phyloP scores from a whole-genome alignment of 306 rosid species.

The Alnus rubra region DNA sequence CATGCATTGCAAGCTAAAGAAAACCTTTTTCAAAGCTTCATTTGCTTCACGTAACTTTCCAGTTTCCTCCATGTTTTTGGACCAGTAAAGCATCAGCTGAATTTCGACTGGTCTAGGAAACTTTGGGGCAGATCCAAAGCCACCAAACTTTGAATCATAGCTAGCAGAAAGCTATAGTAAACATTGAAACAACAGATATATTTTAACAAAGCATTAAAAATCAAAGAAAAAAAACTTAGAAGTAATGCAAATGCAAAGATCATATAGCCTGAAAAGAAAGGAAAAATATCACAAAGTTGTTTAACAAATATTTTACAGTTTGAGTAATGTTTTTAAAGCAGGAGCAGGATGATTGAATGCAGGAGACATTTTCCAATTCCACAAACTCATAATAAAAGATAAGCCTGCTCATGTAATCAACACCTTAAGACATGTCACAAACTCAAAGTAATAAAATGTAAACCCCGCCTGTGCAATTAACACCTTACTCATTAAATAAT shows the following conservation, averaged over 20 bases:
- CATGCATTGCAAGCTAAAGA: slow-evolving; percentile 78
- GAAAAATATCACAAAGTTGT: neutral
- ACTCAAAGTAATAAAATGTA: neutral
- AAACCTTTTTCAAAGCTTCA: slow-evolving; percentile 54
- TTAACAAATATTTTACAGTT: neutral
- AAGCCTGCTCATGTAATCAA: neutral
- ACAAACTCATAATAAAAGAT: neutral
- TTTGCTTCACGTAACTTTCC: slow-evolving; percentile 56
- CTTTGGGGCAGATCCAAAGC: slow-evolving; percentile 94
- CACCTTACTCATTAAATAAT: neutral
- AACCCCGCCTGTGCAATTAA: slow-evolving; percentile 1
- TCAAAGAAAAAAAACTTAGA: slow-evolving; percentile 17
- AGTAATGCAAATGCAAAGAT: neutral
- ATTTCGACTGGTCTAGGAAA: slow-evolving; percentile 97
- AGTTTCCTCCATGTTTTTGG: slow-evolving; percentile 63
- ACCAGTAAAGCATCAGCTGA: slow-evolving; percentile 77
- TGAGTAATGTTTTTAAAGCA: neutral
- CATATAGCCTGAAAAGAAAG: neutral
- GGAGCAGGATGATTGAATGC: neutral
- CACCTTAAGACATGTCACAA: neutral
- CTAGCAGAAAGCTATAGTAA: slow-evolving; percentile 66
- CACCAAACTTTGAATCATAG: slow-evolving; percentile 81
- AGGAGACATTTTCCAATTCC: neutral
- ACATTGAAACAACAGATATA: slow-evolving; percentile 25
- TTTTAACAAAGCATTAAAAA: slow-evolving; percentile 21